Evolutionary conservation across 257 asterid species (phyloP).

Genomic region (Solanum infundibuliforme): DNA sequence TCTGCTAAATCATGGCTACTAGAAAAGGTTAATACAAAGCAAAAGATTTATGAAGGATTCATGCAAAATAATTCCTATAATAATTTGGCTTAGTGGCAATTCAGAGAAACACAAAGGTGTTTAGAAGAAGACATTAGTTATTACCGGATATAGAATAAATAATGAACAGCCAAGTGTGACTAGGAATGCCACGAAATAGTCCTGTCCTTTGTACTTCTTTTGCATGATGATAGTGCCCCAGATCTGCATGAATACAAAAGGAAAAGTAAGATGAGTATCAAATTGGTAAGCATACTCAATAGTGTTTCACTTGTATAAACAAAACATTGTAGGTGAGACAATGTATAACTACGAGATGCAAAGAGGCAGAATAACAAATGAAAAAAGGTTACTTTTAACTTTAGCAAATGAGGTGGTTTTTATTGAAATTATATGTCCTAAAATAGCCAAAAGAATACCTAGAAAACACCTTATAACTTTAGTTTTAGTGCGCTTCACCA

Average conservation of each 20-base stretch:
- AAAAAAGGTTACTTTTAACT: not conserved
- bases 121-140: not conserved
- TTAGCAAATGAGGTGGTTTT: not conserved
- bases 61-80: not conserved
- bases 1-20: not conserved
- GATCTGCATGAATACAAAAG: constrained; percentile 32
- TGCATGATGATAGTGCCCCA: constrained; percentile 97
- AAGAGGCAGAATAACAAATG: not conserved
- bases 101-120: not conserved
- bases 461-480: not conserved
- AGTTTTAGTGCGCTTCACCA: not conserved
- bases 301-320: not conserved
- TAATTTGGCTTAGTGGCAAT: not conserved
- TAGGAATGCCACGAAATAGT: constrained; percentile 58
- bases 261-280: not conserved
- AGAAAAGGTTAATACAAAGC: not conserved
- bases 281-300: not conserved
- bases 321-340: not conserved
- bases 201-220: constrained; percentile 75
- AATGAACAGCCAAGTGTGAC: constrained; percentile 92
- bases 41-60: not conserved
- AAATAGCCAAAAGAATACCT: not conserved
- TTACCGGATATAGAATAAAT: constrained; percentile 87
- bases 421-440: not conserved
- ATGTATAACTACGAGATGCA: not conserved